These are phyloP conservation scores for Pythium phragmitis DNA, from an alignment of 352 stramenopile species.

Conservation along the genomic window DNA sequence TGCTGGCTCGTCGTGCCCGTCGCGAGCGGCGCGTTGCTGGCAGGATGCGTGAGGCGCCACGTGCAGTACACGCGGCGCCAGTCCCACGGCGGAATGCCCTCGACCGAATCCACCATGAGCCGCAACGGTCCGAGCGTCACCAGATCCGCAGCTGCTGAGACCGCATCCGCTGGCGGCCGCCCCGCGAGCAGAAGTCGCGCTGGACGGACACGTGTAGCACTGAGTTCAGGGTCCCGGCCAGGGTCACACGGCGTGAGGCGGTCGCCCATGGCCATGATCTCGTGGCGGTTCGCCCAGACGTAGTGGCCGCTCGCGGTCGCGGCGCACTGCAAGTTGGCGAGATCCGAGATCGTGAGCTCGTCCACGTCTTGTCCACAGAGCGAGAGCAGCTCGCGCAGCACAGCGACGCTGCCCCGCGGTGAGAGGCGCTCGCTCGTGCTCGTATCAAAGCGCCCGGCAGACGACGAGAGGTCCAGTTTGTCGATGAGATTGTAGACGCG, in stretches of 20 bases:
- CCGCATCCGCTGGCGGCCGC: no score
- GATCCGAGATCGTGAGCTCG: slow-evolving; percentile 10
- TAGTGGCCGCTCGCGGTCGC: slow-evolving; percentile 14
- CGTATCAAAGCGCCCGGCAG: not conserved
- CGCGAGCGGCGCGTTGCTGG: not conserved
- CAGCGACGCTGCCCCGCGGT: slow-evolving; percentile 2
- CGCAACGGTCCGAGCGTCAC: not conserved
- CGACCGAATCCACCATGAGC: not conserved
- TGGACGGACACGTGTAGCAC: no score
- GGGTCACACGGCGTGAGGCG: slow-evolving; percentile 16
- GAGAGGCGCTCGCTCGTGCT: slow-evolving; percentile 6
- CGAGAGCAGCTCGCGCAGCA: slow-evolving; percentile 18
- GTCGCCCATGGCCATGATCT: slow-evolving; percentile 19
- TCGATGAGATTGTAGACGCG: slow-evolving; percentile 11
- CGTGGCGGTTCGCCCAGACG: slow-evolving; percentile 20
- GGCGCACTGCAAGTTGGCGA: slow-evolving; percentile 17
- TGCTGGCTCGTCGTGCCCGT: slow-evolving; percentile 15
- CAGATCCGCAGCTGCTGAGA: no score
- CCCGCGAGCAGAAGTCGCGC: no score
- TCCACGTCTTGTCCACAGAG: not conserved
- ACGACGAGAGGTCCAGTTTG: slow-evolving; percentile 13
- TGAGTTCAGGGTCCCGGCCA: not conserved
- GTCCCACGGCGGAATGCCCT: slow-evolving; percentile 7
- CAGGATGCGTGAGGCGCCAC: slow-evolving; percentile 1
- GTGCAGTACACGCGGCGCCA: slow-evolving; percentile 22